Evolutionary conservation across 1,284 basidiomycete genomes (phyloP), one percentile per base, ranked within the genome.

Genomic region (Volvariella surrecta): DNA sequence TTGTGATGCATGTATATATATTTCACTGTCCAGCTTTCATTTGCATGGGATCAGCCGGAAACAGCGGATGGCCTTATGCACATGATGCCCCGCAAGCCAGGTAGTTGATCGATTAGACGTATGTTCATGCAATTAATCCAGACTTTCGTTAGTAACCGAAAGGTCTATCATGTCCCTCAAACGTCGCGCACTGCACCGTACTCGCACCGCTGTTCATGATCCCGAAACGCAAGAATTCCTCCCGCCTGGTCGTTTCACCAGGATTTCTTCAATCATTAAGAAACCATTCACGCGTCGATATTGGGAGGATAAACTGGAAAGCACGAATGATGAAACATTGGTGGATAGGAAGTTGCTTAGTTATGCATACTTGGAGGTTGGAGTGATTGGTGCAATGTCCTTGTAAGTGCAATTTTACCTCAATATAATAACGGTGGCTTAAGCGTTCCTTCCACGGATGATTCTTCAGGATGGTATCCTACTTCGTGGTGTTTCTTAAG

Each of bases 41-140:
- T 83, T 48, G 79, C 79, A 0, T 83, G 79, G 79, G 80, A 83
- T 55, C 67, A 76, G 51, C 77, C 80, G 0, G 79, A 83, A 56
- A 76, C 77, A 0, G 56, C 61, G 39, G 79, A 82, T 50, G 77
- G 76, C 13, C 58, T 83, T 20, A 83, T 83, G 80, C 71, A 76
- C 19, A 67, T 81, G 65, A 62, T 58, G 22, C 80, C 80, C 9
- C 73, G 80, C n/a, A 81, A 79, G 56, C 79, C 80, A 45, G 75
- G 74, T 74, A 42, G 11, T 58, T 48, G 3, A 40, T 9, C 15
- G 3, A 4, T 18, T 7, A 38, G 3, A 18, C 21, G 2, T 10
- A 2, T 30, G 28, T 7, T 17, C 18, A 39, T 24, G 11, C 39
- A 35, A 41, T 21, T n/a, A n/a, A 45, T 37, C 50, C 42, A 37